A percentile compares a stretch with the other conserved stretches of the same genome.
Conservation (phyloP, 306 rosid species). For the Inga leiocalycina region DNA sequence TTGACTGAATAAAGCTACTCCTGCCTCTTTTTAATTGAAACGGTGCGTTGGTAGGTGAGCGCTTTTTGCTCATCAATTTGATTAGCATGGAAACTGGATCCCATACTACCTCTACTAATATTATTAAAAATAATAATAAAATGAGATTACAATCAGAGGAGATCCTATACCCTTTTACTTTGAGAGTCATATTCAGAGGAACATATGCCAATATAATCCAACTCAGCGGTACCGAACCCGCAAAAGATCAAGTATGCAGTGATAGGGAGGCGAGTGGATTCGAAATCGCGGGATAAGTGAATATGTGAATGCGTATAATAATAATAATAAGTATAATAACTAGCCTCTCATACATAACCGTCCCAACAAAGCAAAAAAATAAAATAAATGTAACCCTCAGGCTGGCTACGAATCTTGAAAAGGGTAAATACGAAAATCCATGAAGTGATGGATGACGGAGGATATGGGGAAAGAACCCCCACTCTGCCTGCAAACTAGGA, state of each 20-base stretch:
- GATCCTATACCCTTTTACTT: neutral
- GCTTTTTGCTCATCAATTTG: too few species aligned
- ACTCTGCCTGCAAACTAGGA: conserved; percentile 4
- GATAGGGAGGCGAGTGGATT: neutral
- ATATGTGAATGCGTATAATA: neutral
- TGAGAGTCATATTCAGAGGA: neutral
- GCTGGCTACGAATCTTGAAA: neutral
- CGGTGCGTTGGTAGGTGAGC: too few species aligned
- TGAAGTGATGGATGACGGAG: neutral
- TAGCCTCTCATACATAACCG: conserved; percentile 5
- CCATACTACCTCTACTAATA: neutral
- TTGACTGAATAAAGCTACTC: too few species aligned
- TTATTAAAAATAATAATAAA: neutral
- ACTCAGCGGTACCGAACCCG: neutral
- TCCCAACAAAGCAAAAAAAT: neutral
- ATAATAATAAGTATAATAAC: neutral
- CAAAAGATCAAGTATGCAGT: neutral
- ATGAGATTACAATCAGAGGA: too few species aligned
- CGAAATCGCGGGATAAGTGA: neutral
- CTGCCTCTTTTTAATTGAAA: too few species aligned
- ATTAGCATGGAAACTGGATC: too few species aligned
- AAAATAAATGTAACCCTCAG: conserved; percentile 1
- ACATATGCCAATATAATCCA: neutral
- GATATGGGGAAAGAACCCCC: neutral
- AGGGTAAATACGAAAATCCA: neutral